Base-by-base conservation (phyloP, 225 moss, liverwort and hornwort species). In the Straminergon stramineum region DNA sequence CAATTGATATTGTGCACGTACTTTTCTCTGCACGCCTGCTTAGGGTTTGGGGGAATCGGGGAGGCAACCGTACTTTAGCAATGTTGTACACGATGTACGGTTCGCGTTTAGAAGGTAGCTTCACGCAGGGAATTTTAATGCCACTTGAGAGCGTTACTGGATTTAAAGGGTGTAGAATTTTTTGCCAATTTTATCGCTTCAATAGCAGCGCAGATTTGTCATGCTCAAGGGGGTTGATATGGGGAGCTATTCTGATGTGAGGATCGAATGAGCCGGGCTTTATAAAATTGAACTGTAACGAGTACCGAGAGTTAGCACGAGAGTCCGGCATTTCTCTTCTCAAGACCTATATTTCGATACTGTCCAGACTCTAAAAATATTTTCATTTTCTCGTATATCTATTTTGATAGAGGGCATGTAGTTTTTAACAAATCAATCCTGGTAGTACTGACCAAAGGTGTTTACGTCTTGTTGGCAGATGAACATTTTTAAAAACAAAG, bases 391-490 rank as follows among this genome's bases (percentile, higher is more conserved):
- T 18, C n/a, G 52, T 27, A 61, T 64, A 51, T 64, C 55, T 65
- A 78, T 80, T 53, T 63, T 34, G 41, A 82, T 85, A 4, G 37
- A 85, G 70, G 41, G 84, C 68, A 79, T 57, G 65, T 55, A 89
- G 80, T 68, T 66, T 75, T 62, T 84, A 81, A 81, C 13, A 51
- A 55, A 62, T 37, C 11, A 53, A 43, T 88, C 62, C 73, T 85
- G 68, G 57, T 87, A 85, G 87, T 82, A 68, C 88, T 93, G 71
- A 93, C 85, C 28, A 57, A 85, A 86, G 91, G 85, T 93, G 79
- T 93, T 91, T 69, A 83, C 92, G 87, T 82, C 82, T 89, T 93
- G 85, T 89, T 92, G 93, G 73, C 93, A 93, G 93, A 92, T 92
- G 84, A 89, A 89, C 39, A 37, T 69, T 71, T 26, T 82, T 70